Conservation (phyloP, 148 eudicot genomes). For the Dysphania ambrosioides region DNA sequence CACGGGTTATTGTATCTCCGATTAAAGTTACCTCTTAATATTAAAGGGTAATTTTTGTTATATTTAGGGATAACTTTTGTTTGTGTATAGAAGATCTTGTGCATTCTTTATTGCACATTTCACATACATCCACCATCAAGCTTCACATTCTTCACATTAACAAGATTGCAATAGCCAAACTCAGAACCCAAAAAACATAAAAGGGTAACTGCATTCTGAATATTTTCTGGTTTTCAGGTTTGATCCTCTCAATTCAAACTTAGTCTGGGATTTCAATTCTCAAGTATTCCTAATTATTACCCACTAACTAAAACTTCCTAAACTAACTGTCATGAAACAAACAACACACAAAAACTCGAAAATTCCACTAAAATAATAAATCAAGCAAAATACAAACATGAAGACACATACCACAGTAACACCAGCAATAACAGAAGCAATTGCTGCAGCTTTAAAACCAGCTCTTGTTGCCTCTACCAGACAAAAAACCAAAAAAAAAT, state of each 20-base stretch:
- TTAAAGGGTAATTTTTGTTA: no score
- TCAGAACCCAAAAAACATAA: not conserved
- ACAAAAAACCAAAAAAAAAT: not conserved
- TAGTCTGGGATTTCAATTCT: not conserved
- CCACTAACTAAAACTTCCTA: not conserved
- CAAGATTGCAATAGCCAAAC: not conserved
- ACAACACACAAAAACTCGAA: not conserved
- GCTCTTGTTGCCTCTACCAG: slow-evolving; percentile 78
- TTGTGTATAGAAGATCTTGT: no score
- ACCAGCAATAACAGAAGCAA: slow-evolving; percentile 53
- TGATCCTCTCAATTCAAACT: not conserved
- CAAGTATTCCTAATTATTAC: not conserved
- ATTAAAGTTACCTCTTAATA: no score
- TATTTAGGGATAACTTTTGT: no score
- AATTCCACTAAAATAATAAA: not conserved
- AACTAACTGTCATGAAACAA: not conserved
- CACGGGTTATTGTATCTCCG: no score
- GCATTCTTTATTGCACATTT: not conserved
- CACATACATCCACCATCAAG: not conserved
- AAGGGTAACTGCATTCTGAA: no score
- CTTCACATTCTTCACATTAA: not conserved
- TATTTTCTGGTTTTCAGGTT: not conserved
- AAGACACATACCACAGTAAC: slow-evolving; percentile 59
- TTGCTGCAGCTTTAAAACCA: slow-evolving; percentile 69
- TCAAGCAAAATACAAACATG: not conserved